Conservation (phyloP, 306 rosid genomes). For the Malus orientalis region DNA sequence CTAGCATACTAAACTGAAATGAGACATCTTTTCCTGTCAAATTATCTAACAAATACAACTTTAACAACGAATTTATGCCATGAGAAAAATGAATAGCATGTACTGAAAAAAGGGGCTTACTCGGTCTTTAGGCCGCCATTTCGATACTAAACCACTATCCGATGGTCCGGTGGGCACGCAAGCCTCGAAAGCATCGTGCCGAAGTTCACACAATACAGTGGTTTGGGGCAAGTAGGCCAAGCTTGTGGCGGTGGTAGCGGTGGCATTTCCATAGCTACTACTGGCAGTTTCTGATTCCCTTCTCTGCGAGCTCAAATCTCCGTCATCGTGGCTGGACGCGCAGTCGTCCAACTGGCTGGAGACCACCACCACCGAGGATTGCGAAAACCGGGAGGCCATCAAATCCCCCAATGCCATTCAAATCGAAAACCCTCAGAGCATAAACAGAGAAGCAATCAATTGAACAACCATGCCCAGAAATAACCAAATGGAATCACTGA, state of each 20-base stretch:
- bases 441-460: conserved; percentile 26
- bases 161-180: conserved; percentile 62
- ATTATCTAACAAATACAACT: not conserved
- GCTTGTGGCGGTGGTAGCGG: conserved; percentile 43
- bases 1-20: not conserved
- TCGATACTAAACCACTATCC: conserved; percentile 76
- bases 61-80: not conserved
- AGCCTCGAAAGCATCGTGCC: conserved; percentile 86
- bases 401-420: conserved; percentile 99
- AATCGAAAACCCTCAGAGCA: conserved; percentile 35
- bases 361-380: conserved; percentile 60
- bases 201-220: conserved; percentile 57
- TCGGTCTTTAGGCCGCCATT: conserved; percentile 92
- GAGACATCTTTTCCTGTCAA: not conserved
- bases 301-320: conserved; percentile 28
- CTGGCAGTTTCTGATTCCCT: conserved; percentile 65
- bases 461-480: conserved; percentile 15
- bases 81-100: not conserved
- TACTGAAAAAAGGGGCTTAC: conserved; percentile 31
- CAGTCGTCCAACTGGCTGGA: conserved; percentile 51
- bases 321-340: conserved; percentile 35
- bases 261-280: conserved; percentile 48
- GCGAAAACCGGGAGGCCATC: conserved; percentile 92
- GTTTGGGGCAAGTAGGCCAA: conserved; percentile 85
- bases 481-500: not conserved